A percentile compares a stretch with the other conserved stretches of the same genome.
These are phyloP conservation scores for Colletotrichum lini DNA, from an alignment of 2,329 filamentous ascomycete species.

Conservation along the genomic window DNA sequence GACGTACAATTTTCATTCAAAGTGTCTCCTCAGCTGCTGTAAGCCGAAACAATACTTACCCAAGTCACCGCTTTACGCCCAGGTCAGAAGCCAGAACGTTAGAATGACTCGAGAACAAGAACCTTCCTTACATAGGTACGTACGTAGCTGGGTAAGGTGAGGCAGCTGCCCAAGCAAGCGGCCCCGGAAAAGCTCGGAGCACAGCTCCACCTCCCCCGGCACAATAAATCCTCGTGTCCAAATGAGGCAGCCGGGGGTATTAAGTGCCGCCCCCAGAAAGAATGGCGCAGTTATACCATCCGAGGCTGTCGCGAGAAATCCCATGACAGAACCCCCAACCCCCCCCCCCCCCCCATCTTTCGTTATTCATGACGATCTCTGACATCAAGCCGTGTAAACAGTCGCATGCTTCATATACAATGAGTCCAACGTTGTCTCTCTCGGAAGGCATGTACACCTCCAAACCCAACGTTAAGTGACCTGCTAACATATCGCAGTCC, in stretches of 20 bases:
- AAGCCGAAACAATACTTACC: no score
- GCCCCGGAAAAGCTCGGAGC: background rate
- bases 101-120: no score
- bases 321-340: no score
- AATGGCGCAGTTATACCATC: background rate
- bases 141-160: no score
- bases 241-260: background rate
- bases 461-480: background rate
- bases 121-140: no score
- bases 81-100: no score
- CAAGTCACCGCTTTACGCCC: no score
- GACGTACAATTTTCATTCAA: no score
- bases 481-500: slow-evolving; percentile 65
- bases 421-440: slow-evolving; percentile 13
- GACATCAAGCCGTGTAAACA: background rate
- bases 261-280: background rate
- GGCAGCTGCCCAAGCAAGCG: no score
- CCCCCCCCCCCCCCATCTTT: no score
- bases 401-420: background rate
- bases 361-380: background rate
- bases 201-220: background rate
- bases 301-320: no score
- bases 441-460: slow-evolving; percentile 9
- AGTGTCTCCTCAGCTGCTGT: no score
- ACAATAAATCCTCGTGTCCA: background rate